These are phyloP conservation scores for Nicotiana knightiana DNA, from an alignment of 257 asterid species.

Conservation along the genomic window DNA sequence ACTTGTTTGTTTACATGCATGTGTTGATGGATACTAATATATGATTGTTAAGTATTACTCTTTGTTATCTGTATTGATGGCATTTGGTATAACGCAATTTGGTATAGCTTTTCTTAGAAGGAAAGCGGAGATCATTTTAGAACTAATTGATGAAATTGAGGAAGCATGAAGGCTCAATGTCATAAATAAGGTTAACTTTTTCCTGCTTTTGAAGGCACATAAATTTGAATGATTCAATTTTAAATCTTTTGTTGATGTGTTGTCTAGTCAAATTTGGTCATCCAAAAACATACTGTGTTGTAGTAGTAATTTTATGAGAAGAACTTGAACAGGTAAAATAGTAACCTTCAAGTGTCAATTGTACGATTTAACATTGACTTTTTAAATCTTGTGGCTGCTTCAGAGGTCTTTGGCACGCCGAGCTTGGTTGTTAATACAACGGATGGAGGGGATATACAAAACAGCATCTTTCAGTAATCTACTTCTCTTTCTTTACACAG, in stretches of 20 bases:
- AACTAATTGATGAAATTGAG: not conserved
- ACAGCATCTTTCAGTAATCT: conserved; percentile 86
- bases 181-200: not conserved
- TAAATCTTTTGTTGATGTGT: not conserved
- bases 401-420: conserved; percentile 81
- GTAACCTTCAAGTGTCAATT: not conserved
- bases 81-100: not conserved
- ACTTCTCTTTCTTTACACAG: conserved; percentile 76
- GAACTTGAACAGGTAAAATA: not conserved
- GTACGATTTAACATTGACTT: not conserved
- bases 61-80: not conserved
- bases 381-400: not conserved
- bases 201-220: not conserved
- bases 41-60: not conserved
- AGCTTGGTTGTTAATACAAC: conserved; percentile 70
- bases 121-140: not conserved
- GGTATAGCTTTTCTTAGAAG: not conserved
- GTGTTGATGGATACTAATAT: not conserved
- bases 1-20: not conserved
- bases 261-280: not conserved
- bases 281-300: not conserved
- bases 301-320: not conserved
- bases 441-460: conserved; percentile 73
- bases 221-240: not conserved
- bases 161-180: not conserved